phyloP scores from a whole-genome alignment of 306 rosid genomes.

The Fragaria ananassa region DNA sequence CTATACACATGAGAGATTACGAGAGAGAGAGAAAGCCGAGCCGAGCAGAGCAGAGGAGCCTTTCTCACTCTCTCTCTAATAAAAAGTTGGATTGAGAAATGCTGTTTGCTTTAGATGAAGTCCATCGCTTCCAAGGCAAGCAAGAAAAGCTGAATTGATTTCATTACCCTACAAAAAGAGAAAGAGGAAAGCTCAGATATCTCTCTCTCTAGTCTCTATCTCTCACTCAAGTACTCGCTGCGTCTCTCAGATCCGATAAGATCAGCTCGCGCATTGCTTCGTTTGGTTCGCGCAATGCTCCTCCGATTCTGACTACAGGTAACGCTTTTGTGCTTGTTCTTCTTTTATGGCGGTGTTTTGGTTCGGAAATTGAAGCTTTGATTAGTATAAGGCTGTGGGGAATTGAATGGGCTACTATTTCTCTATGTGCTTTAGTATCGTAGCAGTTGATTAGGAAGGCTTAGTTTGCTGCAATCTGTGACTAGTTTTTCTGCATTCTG shows the following conservation, averaged over 20 bases:
- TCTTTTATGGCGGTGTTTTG: slow-evolving; percentile 11
- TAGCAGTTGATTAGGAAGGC: background rate
- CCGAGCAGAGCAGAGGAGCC: background rate
- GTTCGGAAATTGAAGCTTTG: slow-evolving; percentile 1
- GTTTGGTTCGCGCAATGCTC: slow-evolving; percentile 38
- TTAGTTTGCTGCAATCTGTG: background rate
- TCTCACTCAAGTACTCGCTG: slow-evolving; percentile 10
- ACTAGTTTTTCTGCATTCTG: background rate
- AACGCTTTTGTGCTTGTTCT: slow-evolving; percentile 8
- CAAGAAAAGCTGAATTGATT: slow-evolving; percentile 23
- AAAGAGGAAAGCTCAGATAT: background rate
- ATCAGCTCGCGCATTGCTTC: slow-evolving; percentile 32
- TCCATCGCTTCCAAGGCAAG: slow-evolving; percentile 92
- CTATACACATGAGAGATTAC: background rate
- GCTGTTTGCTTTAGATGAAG: slow-evolving; percentile 47
- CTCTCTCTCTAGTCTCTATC: slow-evolving; percentile 11
- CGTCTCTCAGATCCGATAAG: slow-evolving; percentile 58
- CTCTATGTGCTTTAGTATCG: background rate
- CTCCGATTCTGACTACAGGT: slow-evolving; percentile 50
- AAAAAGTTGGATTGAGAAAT: slow-evolving; percentile 43
- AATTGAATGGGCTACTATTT: background rate
- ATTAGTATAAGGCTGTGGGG: background rate
- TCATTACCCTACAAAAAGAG: background rate
- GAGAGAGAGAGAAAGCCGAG: background rate
- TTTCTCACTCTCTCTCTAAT: slow-evolving; percentile 25